Evolutionary conservation across 441 rosid genomes (phyloP), one percentile per base, ranked within the genome.

Genomic region (Croton laevigatus): DNA sequence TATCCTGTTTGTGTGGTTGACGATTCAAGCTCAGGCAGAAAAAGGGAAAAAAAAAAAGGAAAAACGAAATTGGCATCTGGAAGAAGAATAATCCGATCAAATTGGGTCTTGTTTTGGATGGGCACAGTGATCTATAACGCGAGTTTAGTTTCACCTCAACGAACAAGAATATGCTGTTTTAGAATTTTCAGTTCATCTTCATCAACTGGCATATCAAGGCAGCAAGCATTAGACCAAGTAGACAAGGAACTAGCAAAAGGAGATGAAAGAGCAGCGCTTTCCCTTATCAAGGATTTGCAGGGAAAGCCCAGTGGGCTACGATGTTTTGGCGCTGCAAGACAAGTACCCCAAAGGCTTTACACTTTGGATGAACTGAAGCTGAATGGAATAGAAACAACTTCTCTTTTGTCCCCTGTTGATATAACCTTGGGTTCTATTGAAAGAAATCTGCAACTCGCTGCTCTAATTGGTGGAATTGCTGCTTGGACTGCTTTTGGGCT

Each of bases 271-370:
- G 81, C 88, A 46, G 97, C 98, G 22, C 82, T 90, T 13, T 74
- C 88, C 46, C 83, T 91, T 53, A 81, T 94, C 65, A 90, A 83
- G 62, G 90, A 88, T 68, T 80, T 86, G 71, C 93, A 85, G 72
- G 98, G 93, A 9, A 87, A 85, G 69, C 84, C 95, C 3, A 88
- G 84, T 14, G 97, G 96, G 0, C 90, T 90, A 58, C 78, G 85
- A 37, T 88, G 96, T 72, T 94, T 91, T 46, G 95, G 92, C 2
- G 85, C 92, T 5, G 91, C 89, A 5, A 81, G 97, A 59, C 97
- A 88, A 91, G 97, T 92, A 65, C 98, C 97, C 0, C 97, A 89
- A 71, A 87, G 97, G 76, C 97, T 90, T 6, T 91, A 91, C 76
- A 85, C 95, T 8, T 75, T 91, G 73, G 97, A 90, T 59, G 98